Percentiles rank a stretch among this genome's conserved stretches.
Evolutionary conservation across 441 rosid species (phyloP).

Genomic region (Isatis lusitanica): DNA sequence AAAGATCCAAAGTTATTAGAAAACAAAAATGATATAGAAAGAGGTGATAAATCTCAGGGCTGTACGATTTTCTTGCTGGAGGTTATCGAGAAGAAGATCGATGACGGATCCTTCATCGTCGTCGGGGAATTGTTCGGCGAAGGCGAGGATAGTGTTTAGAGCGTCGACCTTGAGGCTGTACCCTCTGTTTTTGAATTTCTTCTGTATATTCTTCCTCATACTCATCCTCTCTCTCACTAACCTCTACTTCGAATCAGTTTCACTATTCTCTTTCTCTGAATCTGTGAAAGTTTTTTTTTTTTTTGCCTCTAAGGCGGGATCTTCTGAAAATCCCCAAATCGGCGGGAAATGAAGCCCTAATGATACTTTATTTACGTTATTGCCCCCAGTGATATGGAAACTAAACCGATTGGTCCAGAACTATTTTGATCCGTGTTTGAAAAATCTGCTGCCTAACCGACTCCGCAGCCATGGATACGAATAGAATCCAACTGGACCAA

Average conservation of each 20-base stretch:
- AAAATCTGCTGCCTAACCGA: too few relatives aligned
- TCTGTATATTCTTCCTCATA: conserved; percentile 65
- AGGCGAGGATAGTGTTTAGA: conserved; percentile 10
- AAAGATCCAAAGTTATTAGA: background rate
- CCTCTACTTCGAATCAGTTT: background rate
- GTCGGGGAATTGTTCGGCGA: conserved; percentile 57
- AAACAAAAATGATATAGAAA: background rate
- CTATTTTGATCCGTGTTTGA: too few relatives aligned
- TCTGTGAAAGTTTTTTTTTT: background rate
- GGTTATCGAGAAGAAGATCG: conserved; percentile 79
- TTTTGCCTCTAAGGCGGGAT: background rate
- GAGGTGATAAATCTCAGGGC: background rate
- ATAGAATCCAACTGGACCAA: too few relatives aligned
- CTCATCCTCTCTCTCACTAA: background rate
- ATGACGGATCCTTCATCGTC: conserved; percentile 69
- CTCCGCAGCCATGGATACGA: too few relatives aligned
- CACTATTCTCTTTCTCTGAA: background rate
- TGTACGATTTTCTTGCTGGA: conserved; percentile 60
- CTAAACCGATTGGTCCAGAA: too few relatives aligned
- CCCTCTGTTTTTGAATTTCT: conserved; percentile 78
- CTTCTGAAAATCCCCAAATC: background rate
- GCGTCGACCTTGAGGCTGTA: conserved; percentile 50
- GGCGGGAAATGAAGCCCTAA: conserved; percentile 7
- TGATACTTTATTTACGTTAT: too few relatives aligned
- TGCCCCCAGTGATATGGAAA: too few relatives aligned